Conservation (phyloP, 805 yeast species). For the Huiozyma sinensis region DNA sequence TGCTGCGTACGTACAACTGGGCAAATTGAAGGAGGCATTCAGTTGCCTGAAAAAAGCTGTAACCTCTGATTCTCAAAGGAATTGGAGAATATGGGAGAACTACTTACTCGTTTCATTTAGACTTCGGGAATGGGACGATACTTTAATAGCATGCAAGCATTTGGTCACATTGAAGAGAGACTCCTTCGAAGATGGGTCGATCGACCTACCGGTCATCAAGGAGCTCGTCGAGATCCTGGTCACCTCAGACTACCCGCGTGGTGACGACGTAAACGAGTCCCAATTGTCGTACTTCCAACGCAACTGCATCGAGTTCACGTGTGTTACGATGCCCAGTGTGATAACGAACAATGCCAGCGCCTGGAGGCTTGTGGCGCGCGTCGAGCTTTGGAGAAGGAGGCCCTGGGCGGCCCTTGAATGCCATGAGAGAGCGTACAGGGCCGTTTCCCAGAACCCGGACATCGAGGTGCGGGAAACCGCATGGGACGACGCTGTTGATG, state of each 20-base stretch:
- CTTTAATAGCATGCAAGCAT: constrained; percentile 59
- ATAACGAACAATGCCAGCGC: constrained; percentile 50
- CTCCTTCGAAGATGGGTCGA: constrained; percentile 48
- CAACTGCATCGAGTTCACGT: constrained; percentile 60
- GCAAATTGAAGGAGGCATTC: constrained; percentile 67
- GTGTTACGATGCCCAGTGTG: constrained; percentile 55
- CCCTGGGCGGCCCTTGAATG: constrained; percentile 86
- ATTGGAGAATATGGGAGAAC: constrained; percentile 90
- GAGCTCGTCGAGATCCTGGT: constrained; percentile 58
- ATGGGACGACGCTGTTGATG: constrained; percentile 74
- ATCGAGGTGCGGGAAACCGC: constrained; percentile 46
- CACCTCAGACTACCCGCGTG: constrained; percentile 38
- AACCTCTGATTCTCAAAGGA: constrained; percentile 55
- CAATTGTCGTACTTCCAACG: constrained; percentile 47
- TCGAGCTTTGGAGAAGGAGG: constrained; percentile 72
- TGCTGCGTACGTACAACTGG: constrained; percentile 56
- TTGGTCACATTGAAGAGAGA: constrained; percentile 48
- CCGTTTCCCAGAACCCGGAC: constrained; percentile 53
- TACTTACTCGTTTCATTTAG: constrained; percentile 72
- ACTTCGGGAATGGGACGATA: constrained; percentile 83
- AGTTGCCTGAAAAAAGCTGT: constrained; percentile 77
- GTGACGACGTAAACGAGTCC: no score
- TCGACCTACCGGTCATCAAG: constrained; percentile 70
- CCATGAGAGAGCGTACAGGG: constrained; percentile 78
- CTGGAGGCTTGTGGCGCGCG: constrained; percentile 79